A percentile compares a stretch with the other conserved stretches of the same genome.
Conservation (phyloP, 2,329 filamentous ascomycete genomes). For the Alternaria viburni region DNA sequence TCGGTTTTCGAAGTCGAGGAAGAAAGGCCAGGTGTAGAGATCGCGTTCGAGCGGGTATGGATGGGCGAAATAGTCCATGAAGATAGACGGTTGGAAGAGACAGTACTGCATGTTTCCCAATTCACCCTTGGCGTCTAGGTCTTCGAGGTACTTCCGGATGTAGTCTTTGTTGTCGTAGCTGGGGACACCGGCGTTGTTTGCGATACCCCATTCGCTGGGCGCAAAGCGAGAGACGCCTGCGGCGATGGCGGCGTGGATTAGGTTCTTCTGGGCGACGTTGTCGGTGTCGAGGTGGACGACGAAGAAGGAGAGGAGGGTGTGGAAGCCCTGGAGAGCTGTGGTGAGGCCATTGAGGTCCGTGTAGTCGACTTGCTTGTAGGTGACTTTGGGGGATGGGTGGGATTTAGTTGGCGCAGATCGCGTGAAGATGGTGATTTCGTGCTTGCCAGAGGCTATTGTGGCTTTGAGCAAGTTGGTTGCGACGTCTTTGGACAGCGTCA, state of each 20-base stretch:
- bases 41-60: conserved; percentile 57
- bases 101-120: conserved; percentile 62
- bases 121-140: conserved; percentile 55
- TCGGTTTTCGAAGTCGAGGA: conserved; percentile 37
- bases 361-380: conserved; percentile 56
- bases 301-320: conserved; percentile 57
- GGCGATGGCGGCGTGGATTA: conserved; percentile 40
- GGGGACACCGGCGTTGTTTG: conserved; percentile 46
- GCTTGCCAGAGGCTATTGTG: conserved; percentile 56
- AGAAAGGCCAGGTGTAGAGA: conserved; percentile 47
- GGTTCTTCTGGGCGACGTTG: conserved; percentile 35
- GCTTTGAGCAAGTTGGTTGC: conserved; percentile 60
- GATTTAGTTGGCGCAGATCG: conserved; percentile 42
- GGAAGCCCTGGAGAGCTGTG: conserved; percentile 52
- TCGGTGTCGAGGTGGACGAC: conserved; percentile 33
- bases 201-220: conserved; percentile 41
- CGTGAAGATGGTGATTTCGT: conserved; percentile 61
- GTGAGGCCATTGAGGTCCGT: conserved; percentile 48
- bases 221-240: conserved; percentile 40
- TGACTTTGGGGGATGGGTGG: conserved; percentile 35
- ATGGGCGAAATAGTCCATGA: conserved; percentile 62
- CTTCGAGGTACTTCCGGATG: conserved; percentile 57
- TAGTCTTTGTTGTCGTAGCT: conserved; percentile 61
- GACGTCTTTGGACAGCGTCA: conserved; percentile 52
- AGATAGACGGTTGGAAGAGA: conserved; percentile 62